These are phyloP conservation scores for Yarrowia divulgata DNA, from an alignment of 805 yeast species.

Conservation along the genomic window DNA sequence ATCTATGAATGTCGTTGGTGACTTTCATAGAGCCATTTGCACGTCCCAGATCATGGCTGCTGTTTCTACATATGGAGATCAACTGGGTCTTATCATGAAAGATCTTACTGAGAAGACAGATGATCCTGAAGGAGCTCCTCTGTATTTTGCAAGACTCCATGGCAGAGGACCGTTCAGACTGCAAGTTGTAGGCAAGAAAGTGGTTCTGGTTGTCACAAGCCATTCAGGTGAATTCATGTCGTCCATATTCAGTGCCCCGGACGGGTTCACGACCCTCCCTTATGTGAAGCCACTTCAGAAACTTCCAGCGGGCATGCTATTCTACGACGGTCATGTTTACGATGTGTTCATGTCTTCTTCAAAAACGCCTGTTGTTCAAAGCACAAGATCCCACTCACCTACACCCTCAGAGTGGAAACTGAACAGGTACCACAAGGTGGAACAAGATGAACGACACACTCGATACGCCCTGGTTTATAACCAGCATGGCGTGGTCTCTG, in stretches of 20 bases:
- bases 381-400: not conserved
- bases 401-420: not conserved
- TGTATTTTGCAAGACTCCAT: not conserved
- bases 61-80: not conserved
- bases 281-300: not conserved
- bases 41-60: not conserved
- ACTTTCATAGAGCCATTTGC: not conserved
- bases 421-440: conserved; percentile 7
- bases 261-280: not conserved
- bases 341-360: not conserved
- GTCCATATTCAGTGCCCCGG: not conserved
- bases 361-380: not conserved
- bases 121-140: not conserved
- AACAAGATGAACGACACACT: not conserved
- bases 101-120: not conserved
- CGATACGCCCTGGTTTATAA: not conserved
- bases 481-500: not conserved
- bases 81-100: not conserved
- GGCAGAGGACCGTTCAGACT: not conserved
- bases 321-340: conserved; percentile 7
- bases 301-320: not conserved
- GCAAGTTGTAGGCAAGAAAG: not conserved
- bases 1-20: not conserved
- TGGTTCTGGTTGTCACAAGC: not conserved
- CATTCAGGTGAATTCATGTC: not conserved